phyloP scores from a whole-genome alignment of 163 green algal species.

The Chloromonas sp. region DNA sequence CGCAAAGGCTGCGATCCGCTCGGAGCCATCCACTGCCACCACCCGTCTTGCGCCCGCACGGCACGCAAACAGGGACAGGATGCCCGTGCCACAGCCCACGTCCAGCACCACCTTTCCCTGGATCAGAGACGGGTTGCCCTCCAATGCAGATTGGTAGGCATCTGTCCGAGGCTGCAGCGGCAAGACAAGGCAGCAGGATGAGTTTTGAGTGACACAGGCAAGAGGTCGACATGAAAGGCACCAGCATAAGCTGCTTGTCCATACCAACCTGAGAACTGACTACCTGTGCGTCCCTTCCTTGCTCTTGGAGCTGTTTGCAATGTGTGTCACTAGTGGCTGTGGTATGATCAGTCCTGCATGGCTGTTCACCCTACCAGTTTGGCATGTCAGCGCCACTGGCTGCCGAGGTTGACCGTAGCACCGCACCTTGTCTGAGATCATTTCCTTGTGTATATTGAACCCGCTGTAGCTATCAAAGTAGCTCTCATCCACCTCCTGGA shows the following conservation, averaged over 20 bases:
- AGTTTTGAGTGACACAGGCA: background rate
- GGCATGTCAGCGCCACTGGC: no score
- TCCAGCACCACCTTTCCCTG: conserved; percentile 72
- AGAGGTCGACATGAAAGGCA: background rate
- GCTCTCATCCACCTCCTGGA: conserved; percentile 47
- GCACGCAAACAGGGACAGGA: conserved; percentile 92
- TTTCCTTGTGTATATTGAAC: conserved; percentile 91
- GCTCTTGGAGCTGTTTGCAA: no score
- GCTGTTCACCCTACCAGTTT: no score
- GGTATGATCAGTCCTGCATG: no score
- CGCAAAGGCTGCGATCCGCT: conserved; percentile 61
- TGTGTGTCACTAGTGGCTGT: no score
- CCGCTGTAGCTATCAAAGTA: conserved; percentile 96
- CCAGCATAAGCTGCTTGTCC: background rate
- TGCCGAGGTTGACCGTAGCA: no score
- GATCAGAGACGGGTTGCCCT: conserved; percentile 71
- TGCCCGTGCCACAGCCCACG: conserved; percentile 91
- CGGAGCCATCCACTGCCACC: conserved; percentile 71
- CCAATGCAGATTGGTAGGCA: conserved; percentile 76
- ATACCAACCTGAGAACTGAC: background rate
- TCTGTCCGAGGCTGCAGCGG: conserved; percentile 66
- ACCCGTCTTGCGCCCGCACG: conserved; percentile 60
- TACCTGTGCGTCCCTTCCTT: background rate
- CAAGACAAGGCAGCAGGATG: background rate
- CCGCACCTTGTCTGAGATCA: conserved; percentile 84